Percentiles rank a stretch among this genome's conserved stretches.
phyloP scores from a whole-genome alignment of 148 eudicot species.

The Heliamphora exappendiculata region DNA sequence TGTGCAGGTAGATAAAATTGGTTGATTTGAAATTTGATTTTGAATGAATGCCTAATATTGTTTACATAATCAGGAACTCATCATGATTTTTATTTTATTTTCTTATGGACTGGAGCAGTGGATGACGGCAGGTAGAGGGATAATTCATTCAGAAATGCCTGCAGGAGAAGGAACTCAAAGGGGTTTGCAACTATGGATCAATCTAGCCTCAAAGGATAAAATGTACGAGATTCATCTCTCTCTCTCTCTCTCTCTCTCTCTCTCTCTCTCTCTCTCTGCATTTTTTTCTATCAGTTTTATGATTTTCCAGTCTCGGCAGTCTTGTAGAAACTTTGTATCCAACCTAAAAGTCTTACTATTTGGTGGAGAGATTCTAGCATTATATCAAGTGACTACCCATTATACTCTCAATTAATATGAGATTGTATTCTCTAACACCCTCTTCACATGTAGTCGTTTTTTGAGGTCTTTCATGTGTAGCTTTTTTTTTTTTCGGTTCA shows the following conservation, averaged over 20 bases:
- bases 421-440: too few species aligned
- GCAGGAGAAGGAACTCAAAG: slow-evolving; percentile 63
- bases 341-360: too few species aligned
- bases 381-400: too few species aligned
- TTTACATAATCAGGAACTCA: neutral
- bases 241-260: neutral
- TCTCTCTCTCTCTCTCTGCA: too few species aligned
- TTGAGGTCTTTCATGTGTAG: too few species aligned
- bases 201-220: slow-evolving; percentile 79
- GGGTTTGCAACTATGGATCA: slow-evolving; percentile 93
- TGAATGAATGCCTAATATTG: neutral
- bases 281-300: too few species aligned
- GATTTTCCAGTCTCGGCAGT: too few species aligned
- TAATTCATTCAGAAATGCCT: slow-evolving; percentile 96
- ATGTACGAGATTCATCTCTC: slow-evolving; percentile 38
- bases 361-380: too few species aligned
- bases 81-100: neutral
- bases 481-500: too few species aligned
- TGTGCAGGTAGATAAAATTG: slow-evolving; percentile 52
- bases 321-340: too few species aligned
- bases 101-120: slow-evolving; percentile 40
- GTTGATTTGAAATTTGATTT: neutral
- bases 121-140: slow-evolving; percentile 99
- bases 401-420: too few species aligned
- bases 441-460: too few species aligned